Evolutionary conservation across 257 asterid species (phyloP), one percentile per base, ranked within the genome.

Genomic region (Perilla frutescens): DNA sequence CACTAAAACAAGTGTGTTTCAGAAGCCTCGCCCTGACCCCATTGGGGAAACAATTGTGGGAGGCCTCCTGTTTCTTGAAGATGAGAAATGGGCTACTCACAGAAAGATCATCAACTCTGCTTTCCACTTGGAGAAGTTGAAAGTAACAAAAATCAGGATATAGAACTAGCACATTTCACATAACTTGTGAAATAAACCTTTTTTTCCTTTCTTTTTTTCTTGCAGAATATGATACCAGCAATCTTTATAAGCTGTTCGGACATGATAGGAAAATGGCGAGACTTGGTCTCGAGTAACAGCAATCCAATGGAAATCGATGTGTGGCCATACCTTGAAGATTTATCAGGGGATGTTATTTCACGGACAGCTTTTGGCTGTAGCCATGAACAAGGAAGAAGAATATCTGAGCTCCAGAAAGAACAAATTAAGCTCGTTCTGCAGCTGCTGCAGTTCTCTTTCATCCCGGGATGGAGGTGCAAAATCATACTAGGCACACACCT

Each of bases 381-480:
- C 3, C 71, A 79, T 39, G 83, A 72, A 56, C 68, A 79, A 75
- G 86, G 80, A 31, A 67, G 8, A 31, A 69, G 75, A 26, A 77
- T 79, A 69, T 80, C 73, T 36, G 26, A 76, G 51, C 81, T 83
- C 31, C 80, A 73, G 12, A 70, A 10, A 2, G 80, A 79, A 43
- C 69, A 73, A 61, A 7, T 65, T 40, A 53, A 40, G 47, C 80
- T 76, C 6, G 40, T 45, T 9, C 20, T 76, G 37, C 58, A 70
- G 60, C 3, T 76, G 8, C 5, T 48, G 1, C 10, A 68, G 9
- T 70, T 48, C 66, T 10, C 3, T 4, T 59, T 66, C 34, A 73
- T 83, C 37, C 84, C 84, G 0, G 82, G 84, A 15, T 83, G 82
- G 80, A 83, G 84, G 84, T 72, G 49, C 34, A 48, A 13, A 49